Base-by-base conservation (phyloP, 352 stramenopile genomes). In the Pythium rhizo-oryzae region DNA sequence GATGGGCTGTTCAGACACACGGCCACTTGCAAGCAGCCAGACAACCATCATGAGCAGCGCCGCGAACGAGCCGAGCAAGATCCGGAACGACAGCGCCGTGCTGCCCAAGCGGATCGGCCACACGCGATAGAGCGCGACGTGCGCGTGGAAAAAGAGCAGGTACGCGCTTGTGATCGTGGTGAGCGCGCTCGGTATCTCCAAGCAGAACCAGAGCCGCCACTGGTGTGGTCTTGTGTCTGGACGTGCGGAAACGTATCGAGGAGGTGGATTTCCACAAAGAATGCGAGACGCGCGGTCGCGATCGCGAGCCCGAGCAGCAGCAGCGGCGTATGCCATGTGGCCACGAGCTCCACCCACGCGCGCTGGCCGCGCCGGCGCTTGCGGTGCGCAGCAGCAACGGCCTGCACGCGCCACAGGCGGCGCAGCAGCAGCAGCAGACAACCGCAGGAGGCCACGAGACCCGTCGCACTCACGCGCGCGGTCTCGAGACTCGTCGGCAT, bases 241-340 rank as follows among this genome's bases (percentile, higher is more conserved):
- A 19, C 9, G 8, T 46, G 39, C 12, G 39, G 11, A 8, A 3
- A 3, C 6, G 39, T 46, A 19, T 13, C 9, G 39, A 49, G 8
- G 19, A 39, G 49, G 37, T 53, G 23, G 28, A 70, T 47, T 30
- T 52, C 63, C 19, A 47, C 16, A 13, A 71, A 62, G 44, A 60
- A 64, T 12, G 51, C 49, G 44, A 71, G 8, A 0, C 65, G 65
- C 8, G 39, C 37, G 21, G 43, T 28, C 2, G 50, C 23, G n/a
- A 71, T 50, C 28, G 51, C 28, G 35, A 71, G 41, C 2, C 44
- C 65, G n/a, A 64, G 28, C 39, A 59, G 46, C 35, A 71, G 39
- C 37, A 71, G 58, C 41, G 65, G 65, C 46, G 57, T 54, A 52
- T 71, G 65, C 65, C 65, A 71, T 16, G 59, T 67, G 11, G 33